Evolutionary conservation across 2,329 filamentous ascomycete species (phyloP), one percentile per base, ranked within the genome.

Genomic region (Byssochlamys sp.): DNA sequence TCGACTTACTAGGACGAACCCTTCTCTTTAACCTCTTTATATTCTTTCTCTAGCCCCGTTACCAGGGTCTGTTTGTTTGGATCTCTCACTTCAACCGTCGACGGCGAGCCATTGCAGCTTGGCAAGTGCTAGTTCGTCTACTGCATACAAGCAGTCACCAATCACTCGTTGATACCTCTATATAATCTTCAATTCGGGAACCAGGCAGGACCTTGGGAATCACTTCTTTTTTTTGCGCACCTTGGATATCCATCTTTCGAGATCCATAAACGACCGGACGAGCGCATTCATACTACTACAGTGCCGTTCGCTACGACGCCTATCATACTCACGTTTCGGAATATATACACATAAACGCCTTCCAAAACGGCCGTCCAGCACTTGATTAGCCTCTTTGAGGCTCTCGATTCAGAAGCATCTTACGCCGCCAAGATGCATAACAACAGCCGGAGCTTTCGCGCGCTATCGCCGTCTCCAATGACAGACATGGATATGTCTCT

Each of bases 401-500:
- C 57, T 49, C 57, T 65, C 12, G 57, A 62, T 52, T 56, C 49
- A 45, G 52, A 33, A n/a, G 26, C 54, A 51, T 31, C 53, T 49
- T 28, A 48, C 49, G 10, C 24, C 25, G 7, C 27, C 49, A 59
- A 11, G 57, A 60, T 61, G 60, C 60, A 61, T 19, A 45, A 27
- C 58, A 48, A 52, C 45, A 33, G 25, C 52, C 27, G 53, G 51
- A 55, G 53, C 53, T 39, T 56, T 65, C 25, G 58, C 61, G 39
- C 39, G n/a, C 39, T 45, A 9, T 45, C 39, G 31, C 63, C 64
- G 55, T 62, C 68, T 49, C 59, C 70, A 57, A 61, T 64, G 65
- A 59, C 68, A 57, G 57, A 69, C 61, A 67, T 68, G 53, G 64
- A 65, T 55, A 66, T 70, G 53, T 65, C 67, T 39, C 62, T 73